Percentiles rank a stretch among this genome's conserved stretches.
Conservation (phyloP, 2,329 filamentous ascomycete species). For the Aspergillus novoparasiticus region DNA sequence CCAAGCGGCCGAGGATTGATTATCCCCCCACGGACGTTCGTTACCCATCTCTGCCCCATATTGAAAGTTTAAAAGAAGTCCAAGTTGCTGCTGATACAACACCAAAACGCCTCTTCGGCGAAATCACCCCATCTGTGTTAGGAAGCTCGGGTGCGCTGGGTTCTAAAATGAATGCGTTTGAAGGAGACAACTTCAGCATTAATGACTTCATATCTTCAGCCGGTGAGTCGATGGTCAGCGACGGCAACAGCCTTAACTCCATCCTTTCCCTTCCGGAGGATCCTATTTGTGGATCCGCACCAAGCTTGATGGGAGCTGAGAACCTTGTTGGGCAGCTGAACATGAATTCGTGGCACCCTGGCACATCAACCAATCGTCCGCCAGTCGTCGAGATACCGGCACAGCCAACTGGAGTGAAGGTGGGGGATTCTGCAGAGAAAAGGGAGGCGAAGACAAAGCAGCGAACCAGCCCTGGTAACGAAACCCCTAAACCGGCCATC, state of each 20-base stretch:
- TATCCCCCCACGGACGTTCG: slow-evolving; percentile 34
- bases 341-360: slow-evolving; percentile 48
- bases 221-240: slow-evolving; percentile 43
- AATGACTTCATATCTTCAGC: slow-evolving; percentile 43
- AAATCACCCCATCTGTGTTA: slow-evolving; percentile 60
- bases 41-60: slow-evolving; percentile 47
- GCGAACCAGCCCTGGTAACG: slow-evolving; percentile 23
- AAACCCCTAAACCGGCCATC: slow-evolving; percentile 35
- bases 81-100: slow-evolving; percentile 29
- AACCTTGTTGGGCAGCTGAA: slow-evolving; percentile 51
- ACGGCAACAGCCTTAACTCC: slow-evolving; percentile 40
- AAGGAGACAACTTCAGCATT: slow-evolving; percentile 38
- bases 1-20: slow-evolving; percentile 40
- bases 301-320: slow-evolving; percentile 52
- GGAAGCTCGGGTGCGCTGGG: slow-evolving; percentile 55
- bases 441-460: slow-evolving; percentile 16
- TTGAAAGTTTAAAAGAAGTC: slow-evolving; percentile 38
- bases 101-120: slow-evolving; percentile 60
- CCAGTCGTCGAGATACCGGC: slow-evolving; percentile 35
- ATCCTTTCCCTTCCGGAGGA: slow-evolving; percentile 41
- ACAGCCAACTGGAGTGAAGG: slow-evolving; percentile 34
- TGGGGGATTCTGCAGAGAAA: slow-evolving; percentile 26
- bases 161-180: slow-evolving; percentile 29
- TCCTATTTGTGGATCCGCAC: slow-evolving; percentile 41
- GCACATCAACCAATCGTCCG: slow-evolving; percentile 31